These are phyloP conservation scores for Hyphopichia burtonii DNA, from an alignment of 1,139 yeast genomes.

Conservation along the genomic window DNA sequence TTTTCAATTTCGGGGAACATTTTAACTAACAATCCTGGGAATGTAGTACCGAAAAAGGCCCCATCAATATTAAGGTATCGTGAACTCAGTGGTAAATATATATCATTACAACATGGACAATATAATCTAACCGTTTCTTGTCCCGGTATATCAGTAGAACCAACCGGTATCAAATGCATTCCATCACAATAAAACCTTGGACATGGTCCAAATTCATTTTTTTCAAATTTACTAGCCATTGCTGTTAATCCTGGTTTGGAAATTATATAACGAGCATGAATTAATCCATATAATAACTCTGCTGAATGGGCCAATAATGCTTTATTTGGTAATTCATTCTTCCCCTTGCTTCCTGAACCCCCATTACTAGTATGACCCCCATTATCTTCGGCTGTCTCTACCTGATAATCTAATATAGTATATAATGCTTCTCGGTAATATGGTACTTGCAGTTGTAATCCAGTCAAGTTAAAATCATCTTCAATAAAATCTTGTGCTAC, in stretches of 20 bases:
- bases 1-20: constrained; percentile 80
- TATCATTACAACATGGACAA: constrained; percentile 93
- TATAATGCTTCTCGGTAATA: constrained; percentile 91
- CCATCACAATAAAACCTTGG: constrained; percentile 90
- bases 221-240: constrained; percentile 95
- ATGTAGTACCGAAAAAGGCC: constrained; percentile 94
- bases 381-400: constrained; percentile 67
- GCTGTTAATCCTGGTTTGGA: constrained; percentile 88
- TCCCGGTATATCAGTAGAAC: constrained; percentile 88
- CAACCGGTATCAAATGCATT: constrained; percentile 91
- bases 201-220: constrained; percentile 87
- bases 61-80: constrained; percentile 90
- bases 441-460: constrained; percentile 81
- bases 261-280: constrained; percentile 88
- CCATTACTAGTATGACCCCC: constrained; percentile 6
- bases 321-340: constrained; percentile 58
- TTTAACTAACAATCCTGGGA: constrained; percentile 87
- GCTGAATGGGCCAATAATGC: constrained; percentile 87
- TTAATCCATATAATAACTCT: constrained; percentile 85
- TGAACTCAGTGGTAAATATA: constrained; percentile 82
- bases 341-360: constrained; percentile 8
- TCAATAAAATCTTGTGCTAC: constrained; percentile 92
- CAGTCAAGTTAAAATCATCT: constrained; percentile 94
- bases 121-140: constrained; percentile 86
- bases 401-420: constrained; percentile 73